Base-by-base conservation (phyloP, 768 basidiomycete genomes). In the Rhizopogon vulgaris region DNA sequence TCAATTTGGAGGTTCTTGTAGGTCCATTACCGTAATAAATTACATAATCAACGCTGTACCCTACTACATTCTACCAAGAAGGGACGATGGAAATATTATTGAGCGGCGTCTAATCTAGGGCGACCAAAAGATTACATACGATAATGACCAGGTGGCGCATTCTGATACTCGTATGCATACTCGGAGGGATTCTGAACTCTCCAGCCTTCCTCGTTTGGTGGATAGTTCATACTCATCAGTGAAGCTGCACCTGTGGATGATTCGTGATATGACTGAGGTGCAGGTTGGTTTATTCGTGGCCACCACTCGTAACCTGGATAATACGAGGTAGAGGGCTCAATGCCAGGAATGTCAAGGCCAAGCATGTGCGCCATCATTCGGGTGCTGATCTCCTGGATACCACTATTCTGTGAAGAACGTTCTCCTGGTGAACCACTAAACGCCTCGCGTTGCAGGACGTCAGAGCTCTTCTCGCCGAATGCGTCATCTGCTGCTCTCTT, bases 331-430 rank as follows among this genome's bases (percentile, higher is more conserved):
- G 84, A 83, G 6, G 68, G 65, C 15, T 72, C 67, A 30, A 83
- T 72, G 27, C 82, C 83, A 41, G 81, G 81, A 53, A 84, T 74
- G 62, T 84, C 81, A 22, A 85, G 65, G 14, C 83, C 84, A 22
- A 85, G 67, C 83, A 85, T 85, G 58, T 84, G 81, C 12, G 84
- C 84, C 83, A 85, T 84, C 52, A 85, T 74, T 42, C 81, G 76
- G 32, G 78, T 79, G 55, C 78, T 78, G 51, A 85, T 69, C 55
- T 83, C 83, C 59, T 85, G 84, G 27, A 83, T 78, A 36, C 81
- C 83, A 22, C 58, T 41, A 22, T 49, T 52, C 30, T 55, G 49
- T 41, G 58, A 60, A 58, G 57, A 58, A 42, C 49, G 63, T 51
- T 59, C 65, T 43, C 56, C 64, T 49, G 59, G 57, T 43, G 46